Base-by-base conservation (phyloP, 2,329 filamentous ascomycete genomes). In the Monosporascus sp. region DNA sequence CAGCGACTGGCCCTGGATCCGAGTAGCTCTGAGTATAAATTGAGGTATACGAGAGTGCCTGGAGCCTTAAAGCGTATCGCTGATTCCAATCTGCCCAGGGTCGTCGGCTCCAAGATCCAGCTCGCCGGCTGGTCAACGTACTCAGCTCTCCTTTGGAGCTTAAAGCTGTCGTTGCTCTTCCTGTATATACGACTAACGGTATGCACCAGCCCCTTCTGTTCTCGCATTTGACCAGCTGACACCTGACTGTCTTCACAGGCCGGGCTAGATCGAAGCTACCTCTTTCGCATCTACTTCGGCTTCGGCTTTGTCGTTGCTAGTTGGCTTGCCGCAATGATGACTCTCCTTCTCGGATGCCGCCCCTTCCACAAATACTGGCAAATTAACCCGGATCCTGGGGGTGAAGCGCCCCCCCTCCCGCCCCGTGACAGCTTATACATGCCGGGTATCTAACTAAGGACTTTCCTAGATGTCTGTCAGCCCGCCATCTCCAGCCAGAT, bases 121-220 rank as follows among this genome's bases (percentile, higher is more conserved):
- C 63, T 82, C 2, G 66, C 76, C 0, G 78, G 79, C 17, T 84
- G 81, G 80, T 75, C 74, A 11, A 65, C 74, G 41, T 84, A 84
- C 58, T 75, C 76, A 1, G 63, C 74, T 8, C 64, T 83, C 26
- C 65, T 83, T 47, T 81, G 76, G 74, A 65, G 74, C 35, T 64
- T 84, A 51, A 83, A 84, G 64, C 63, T 74, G 1, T 80, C 78
- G 53, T 75, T 82, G 70, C 69, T 76, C 7, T 67, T 79, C 43
- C 83, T 82, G 62, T 83, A 82, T 62, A 71, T 74, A 27, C 69
- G 79, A 52, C 68, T 82, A 35, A 79, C 74, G 46, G 68, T 66
- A 62, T 51, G 63, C 11, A 35, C 31, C 31, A 9, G 11, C 9
- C 31, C 31, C 31, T n/a, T 24, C 48, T 17, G 35, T 47, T n/a